phyloP scores from a whole-genome alignment of 208 protist species.

The Leishmania braziliensis region DNA sequence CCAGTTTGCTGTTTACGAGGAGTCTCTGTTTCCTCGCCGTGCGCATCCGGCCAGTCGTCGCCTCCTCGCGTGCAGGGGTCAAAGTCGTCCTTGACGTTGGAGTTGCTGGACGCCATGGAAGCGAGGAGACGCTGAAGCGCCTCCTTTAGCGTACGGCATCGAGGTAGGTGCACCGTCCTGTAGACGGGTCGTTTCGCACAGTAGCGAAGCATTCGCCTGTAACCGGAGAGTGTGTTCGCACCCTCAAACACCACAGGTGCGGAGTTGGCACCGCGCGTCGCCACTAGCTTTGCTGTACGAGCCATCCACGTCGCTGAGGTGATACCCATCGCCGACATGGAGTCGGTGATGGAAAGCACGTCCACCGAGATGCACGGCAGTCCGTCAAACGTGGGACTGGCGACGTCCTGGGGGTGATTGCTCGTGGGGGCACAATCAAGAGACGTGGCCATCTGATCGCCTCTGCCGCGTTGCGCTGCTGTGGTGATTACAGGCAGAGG shows the following conservation, averaged over 20 bases:
- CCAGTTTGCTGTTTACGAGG: neutral
- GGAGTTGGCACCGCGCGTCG: neutral
- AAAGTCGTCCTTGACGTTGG: neutral
- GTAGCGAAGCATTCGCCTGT: conserved; percentile 20
- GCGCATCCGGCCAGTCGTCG: neutral
- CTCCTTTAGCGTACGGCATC: neutral
- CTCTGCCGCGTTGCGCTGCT: neutral
- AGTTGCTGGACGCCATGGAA: neutral
- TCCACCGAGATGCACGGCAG: conserved; percentile 1
- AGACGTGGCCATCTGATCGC: neutral
- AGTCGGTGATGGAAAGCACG: conserved; percentile 18
- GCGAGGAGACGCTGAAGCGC: neutral
- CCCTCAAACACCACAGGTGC: conserved; percentile 8
- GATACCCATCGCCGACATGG: conserved; percentile 6
- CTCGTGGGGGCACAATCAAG: neutral
- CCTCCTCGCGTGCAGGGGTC: neutral
- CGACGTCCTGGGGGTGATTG: neutral
- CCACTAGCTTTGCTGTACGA: conserved; percentile 1
- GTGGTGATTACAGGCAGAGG: neutral
- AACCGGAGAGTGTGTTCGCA: conserved; percentile 12
- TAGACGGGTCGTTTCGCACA: conserved; percentile 8
- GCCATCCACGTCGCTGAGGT: conserved; percentile 15
- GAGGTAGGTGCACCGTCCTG: conserved; percentile 3
- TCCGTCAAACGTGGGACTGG: neutral
- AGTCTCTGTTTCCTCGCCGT: neutral